Base-by-base conservation (phyloP, 202 grass and related monocot species). In the Panicum hallii region DNA sequence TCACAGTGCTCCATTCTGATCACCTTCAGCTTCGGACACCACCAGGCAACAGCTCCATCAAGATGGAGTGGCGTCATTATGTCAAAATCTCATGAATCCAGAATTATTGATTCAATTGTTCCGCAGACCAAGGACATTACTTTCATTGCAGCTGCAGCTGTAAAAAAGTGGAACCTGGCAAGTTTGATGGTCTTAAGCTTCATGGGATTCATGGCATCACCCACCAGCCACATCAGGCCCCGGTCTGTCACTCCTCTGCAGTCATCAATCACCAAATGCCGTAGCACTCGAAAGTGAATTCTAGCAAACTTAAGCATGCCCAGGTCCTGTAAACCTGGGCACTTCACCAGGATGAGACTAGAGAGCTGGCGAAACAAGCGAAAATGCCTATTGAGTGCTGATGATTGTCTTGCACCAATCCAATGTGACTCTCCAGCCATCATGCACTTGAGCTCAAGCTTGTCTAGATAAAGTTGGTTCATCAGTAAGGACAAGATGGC, bases 201-300 rank as follows among this genome's bases (percentile, higher is more conserved):
- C 61, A 42, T 7, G 20, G 60, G 58, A 28, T 75, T 84, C 71
- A 41, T 8, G 34, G 36, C 2, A 30, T 19, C 2, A 14, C 82
- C 81, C 30, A 84, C 48, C 34, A 84, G 60, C 46, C 44, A 14
- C 9, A n/a, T 44, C 32, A 74, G 22, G 46, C 71, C 70, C 55
- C 8, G 11, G 8, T 84, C 34, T 42, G 82, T 75, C 26, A 84
- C 14, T 65, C 70, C 81, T 28, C n/a, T 84, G 46, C 71, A 75
- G 60, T 84, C 82, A 44, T 84, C 60, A 66, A 84, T 74, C n/a
- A 75, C 58, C 32, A 84, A 74, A 75, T 75, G 45, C 11, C 11
- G n/a, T 38, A 54, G 34, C 69, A 75, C 32, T 55, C 20, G 20
- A 1, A 84, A 75, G 12, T 23, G 30, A 11, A 67, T 56, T 10